Base-by-base conservation (phyloP, 345 rosid species). In the Acer campestre region DNA sequence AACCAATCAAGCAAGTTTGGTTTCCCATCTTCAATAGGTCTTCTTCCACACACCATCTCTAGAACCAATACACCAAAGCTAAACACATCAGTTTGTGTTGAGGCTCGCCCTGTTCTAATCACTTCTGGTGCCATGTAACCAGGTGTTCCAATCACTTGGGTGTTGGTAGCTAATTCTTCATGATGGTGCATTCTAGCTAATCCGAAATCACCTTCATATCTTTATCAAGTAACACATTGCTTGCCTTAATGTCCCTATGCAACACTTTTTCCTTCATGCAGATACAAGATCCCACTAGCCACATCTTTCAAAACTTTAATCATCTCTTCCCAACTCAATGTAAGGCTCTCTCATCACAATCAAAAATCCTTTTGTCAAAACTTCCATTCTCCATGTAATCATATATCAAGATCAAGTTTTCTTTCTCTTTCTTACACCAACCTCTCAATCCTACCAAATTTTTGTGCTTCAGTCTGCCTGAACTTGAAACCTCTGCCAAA, bases 1-100 rank as follows among this genome's bases (percentile, higher is more conserved):
- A 83, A 80, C 85, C 80, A 74, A 67, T 85, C 87, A 70, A 86
- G 61, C 27, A 88, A 83, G 10, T 80, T 78, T 23, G 77, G 82
- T 64, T 86, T 86, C 48, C 87, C 87, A 80, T 86, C 86, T 73
- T 86, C 92, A 9, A 83, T 76, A 1, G 90, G 90, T 61, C 92
- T 79, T 48, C 86, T 67, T 11, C 92, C 90, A 66, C 89, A 85
- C 66, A 84, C 75, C 42, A 86, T 85, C 82, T 89, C 90, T 53
- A 89, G 83, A 70, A 86, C 68, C 12, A 86, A 74, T n/a, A 89
- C 35, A 27, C 90, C 90, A 1, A 79, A 86, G 25, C 88, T 73
- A 68, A 83, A 89, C 31, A 83, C 86, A 77, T 88, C 87, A 6
- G 92, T 85, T 71, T 82, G 84, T 44, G 86, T 85, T 13, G 90